Conservation (phyloP, 768 basidiomycete genomes). For the Leccinum subgranulosum region DNA sequence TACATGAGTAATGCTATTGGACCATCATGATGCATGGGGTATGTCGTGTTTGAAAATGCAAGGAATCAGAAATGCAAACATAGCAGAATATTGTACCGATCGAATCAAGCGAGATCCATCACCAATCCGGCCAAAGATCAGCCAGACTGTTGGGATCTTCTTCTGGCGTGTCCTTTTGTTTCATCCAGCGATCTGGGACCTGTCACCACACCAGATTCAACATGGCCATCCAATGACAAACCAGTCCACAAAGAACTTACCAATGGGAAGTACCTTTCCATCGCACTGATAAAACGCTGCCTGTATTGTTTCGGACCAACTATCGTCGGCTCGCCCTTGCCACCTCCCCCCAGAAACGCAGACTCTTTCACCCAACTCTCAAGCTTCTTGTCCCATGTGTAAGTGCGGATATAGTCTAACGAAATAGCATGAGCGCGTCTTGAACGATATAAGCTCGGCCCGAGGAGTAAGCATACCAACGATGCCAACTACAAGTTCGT, state of each 20-base stretch:
- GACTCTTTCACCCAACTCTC: conserved; percentile 99
- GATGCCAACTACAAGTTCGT: conserved; percentile 94
- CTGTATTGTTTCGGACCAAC: conserved; percentile 95
- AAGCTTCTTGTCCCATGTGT: conserved; percentile 98
- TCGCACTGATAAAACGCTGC: conserved; percentile 79
- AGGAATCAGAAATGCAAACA: conserved; percentile 9
- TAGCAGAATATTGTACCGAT: neutral
- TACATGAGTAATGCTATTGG: conserved; percentile 22
- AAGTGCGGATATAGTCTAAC: conserved; percentile 89
- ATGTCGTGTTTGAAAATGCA: conserved; percentile 15
- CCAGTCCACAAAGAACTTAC: conserved; percentile 39
- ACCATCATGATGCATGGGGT: conserved; percentile 26
- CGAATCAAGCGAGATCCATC: conserved; percentile 1
- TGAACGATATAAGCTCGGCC: neutral
- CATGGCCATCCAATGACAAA: neutral
- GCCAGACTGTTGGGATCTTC: conserved; percentile 59
- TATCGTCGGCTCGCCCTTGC: conserved; percentile 91
- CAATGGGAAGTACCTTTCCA: conserved; percentile 88
- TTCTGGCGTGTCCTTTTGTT: conserved; percentile 73
- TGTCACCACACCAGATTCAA: conserved; percentile 26
- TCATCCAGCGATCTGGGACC: conserved; percentile 93
- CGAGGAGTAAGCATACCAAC: conserved; percentile 63
- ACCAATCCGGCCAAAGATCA: conserved; percentile 70
- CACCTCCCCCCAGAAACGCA: conserved; percentile 78
- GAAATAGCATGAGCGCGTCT: conserved; percentile 4